These are phyloP conservation scores for Ascomycota sp. DNA, from an alignment of 2,329 filamentous ascomycete species.

Conservation along the genomic window DNA sequence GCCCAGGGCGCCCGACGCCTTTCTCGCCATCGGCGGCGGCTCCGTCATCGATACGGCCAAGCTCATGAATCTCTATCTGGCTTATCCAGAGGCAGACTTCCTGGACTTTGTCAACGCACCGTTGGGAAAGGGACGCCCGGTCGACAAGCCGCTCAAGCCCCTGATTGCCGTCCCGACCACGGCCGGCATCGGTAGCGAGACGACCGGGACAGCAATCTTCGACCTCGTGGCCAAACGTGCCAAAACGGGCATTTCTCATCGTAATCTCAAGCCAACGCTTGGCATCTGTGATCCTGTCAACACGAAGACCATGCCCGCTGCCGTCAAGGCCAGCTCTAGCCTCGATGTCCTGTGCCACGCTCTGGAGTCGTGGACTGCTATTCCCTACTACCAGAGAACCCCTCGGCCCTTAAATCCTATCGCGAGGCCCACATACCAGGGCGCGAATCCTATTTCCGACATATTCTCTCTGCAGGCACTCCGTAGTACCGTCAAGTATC, in stretches of 20 bases:
- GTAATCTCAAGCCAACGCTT: constrained; percentile 84
- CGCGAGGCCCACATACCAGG: constrained; percentile 81
- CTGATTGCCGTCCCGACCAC: constrained; percentile 73
- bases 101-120: constrained; percentile 96
- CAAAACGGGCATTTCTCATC: constrained; percentile 90
- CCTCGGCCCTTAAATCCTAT: constrained; percentile 81
- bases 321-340: constrained; percentile 79
- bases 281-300: constrained; percentile 77
- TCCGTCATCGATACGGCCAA: constrained; percentile 98
- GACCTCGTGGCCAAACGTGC: constrained; percentile 76
- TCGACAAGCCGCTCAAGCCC: constrained; percentile 48
- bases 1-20: constrained; percentile 64
- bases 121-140: constrained; percentile 64
- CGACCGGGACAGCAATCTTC: constrained; percentile 94
- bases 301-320: constrained; percentile 85
- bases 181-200: constrained; percentile 76
- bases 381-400: constrained; percentile 72
- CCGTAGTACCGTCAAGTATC: constrained; percentile 68
- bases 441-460: constrained; percentile 92
- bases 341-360: constrained; percentile 91
- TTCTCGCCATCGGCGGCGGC: constrained; percentile 73
- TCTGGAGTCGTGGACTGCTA: constrained; percentile 93
- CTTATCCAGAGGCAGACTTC: constrained; percentile 81
- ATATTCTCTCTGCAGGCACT: constrained; percentile 87
- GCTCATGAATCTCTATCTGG: constrained; percentile 91